These are phyloP conservation scores for Zygosaccharomyces siamensis DNA, from an alignment of 805 yeast genomes.

Conservation along the genomic window DNA sequence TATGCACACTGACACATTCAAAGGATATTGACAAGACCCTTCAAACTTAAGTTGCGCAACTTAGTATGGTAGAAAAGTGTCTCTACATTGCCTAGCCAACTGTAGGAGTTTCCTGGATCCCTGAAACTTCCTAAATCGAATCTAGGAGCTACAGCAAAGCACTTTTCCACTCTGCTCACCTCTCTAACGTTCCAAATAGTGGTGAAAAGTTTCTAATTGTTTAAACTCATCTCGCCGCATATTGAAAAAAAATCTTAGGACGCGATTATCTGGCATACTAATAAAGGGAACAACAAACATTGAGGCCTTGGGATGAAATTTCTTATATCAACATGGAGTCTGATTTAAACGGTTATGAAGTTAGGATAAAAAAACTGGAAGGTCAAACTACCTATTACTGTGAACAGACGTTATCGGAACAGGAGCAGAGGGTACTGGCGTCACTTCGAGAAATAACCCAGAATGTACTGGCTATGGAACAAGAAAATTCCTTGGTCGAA, in stretches of 20 bases:
- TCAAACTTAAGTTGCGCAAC: constrained; percentile 35
- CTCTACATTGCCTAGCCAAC: background rate
- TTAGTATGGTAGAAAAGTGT: background rate
- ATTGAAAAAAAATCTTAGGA: background rate
- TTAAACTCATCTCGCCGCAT: background rate
- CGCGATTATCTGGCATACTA: background rate
- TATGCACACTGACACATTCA: constrained; percentile 38
- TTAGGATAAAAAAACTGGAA: constrained; percentile 15
- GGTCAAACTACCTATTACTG: constrained; percentile 15
- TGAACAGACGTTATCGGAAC: constrained; percentile 19
- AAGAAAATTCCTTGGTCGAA: constrained; percentile 22
- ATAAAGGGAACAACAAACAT: background rate
- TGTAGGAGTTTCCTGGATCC: background rate
- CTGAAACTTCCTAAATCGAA: background rate
- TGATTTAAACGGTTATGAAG: constrained; percentile 6
- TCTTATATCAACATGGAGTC: background rate
- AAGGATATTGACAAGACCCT: constrained; percentile 23
- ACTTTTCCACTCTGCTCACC: background rate
- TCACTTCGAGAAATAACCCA: constrained; percentile 23
- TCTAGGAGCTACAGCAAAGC: background rate
- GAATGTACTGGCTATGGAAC: constrained; percentile 18
- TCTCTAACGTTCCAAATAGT: background rate
- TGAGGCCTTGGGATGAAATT: background rate
- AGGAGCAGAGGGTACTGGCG: constrained; percentile 19
- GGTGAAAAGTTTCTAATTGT: constrained; percentile 1